Percentiles rank a stretch among this genome's conserved stretches.
These are phyloP conservation scores for Atkinsonella texensis DNA, from an alignment of 2,329 filamentous ascomycete genomes.

Conservation along the genomic window DNA sequence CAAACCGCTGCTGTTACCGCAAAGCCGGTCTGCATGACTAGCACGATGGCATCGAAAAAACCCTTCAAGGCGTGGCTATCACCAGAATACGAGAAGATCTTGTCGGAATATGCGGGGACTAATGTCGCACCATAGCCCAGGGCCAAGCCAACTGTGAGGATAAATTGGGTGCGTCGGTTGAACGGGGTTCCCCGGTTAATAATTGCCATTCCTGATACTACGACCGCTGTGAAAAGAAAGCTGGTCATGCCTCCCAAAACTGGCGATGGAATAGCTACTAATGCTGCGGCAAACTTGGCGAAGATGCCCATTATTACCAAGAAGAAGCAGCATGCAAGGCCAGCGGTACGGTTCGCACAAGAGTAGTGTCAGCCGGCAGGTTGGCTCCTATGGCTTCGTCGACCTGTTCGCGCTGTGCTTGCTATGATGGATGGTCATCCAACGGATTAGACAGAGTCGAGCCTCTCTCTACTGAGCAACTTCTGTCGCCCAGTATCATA, in stretches of 20 bases:
- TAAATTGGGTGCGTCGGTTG: slow-evolving; percentile 70
- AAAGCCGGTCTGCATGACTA: slow-evolving; percentile 66
- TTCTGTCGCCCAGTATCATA: not conserved
- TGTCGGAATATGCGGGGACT: slow-evolving; percentile 53
- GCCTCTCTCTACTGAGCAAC: not conserved
- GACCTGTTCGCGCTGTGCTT: not conserved
- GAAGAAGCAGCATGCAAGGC: slow-evolving; percentile 67
- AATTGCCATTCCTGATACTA: slow-evolving; percentile 67
- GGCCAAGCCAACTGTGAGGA: slow-evolving; percentile 62
- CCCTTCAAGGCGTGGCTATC: slow-evolving; percentile 55
- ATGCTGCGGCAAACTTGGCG: slow-evolving; percentile 74
- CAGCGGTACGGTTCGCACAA: slow-evolving; percentile 70
- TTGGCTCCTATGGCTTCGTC: not conserved
- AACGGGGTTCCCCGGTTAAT: slow-evolving; percentile 58
- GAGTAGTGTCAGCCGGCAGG: too few relatives aligned
- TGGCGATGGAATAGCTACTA: slow-evolving; percentile 39
- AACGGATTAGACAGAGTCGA: too few relatives aligned
- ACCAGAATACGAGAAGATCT: slow-evolving; percentile 62
- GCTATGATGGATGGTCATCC: not conserved
- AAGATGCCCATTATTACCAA: slow-evolving; percentile 72
- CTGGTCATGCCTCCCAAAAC: slow-evolving; percentile 46
- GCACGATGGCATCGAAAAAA: slow-evolving; percentile 61
- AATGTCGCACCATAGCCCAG: slow-evolving; percentile 62
- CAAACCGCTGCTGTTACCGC: slow-evolving; percentile 63
- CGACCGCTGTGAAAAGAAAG: slow-evolving; percentile 57